A percentile compares a stretch with the other conserved stretches of the same genome.
These are phyloP conservation scores for Aspergillus sp. DNA, from an alignment of 2,329 filamentous ascomycete species.

Conservation along the genomic window DNA sequence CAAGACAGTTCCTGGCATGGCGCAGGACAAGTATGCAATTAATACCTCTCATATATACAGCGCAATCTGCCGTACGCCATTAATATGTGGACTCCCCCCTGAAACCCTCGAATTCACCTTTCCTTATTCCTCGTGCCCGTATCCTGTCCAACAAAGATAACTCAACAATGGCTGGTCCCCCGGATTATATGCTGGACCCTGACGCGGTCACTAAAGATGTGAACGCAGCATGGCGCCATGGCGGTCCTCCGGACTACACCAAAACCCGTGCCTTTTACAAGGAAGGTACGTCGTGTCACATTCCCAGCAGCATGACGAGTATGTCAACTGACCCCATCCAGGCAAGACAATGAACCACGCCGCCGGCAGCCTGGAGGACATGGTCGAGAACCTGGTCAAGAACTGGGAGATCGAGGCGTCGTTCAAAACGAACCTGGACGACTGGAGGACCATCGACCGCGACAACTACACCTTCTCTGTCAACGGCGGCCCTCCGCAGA, in stretches of 20 bases:
- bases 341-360: constrained; percentile 50
- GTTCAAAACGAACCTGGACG: constrained; percentile 51
- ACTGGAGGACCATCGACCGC: constrained; percentile 58
- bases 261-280: constrained; percentile 53
- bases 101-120: too few relatives aligned
- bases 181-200: constrained; percentile 51
- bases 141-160: too few relatives aligned
- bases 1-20: too few relatives aligned
- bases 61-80: too few relatives aligned
- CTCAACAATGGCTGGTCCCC: constrained; percentile 20
- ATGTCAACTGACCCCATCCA: constrained; percentile 19
- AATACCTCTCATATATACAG: too few relatives aligned
- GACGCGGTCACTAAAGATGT: constrained; percentile 49
- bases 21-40: too few relatives aligned
- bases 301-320: too few relatives aligned
- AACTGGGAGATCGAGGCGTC: constrained; percentile 66
- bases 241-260: constrained; percentile 52
- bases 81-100: too few relatives aligned
- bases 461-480: constrained; percentile 54
- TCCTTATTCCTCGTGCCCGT: too few relatives aligned
- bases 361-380: constrained; percentile 47
- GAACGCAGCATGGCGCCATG: constrained; percentile 51
- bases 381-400: constrained; percentile 62
- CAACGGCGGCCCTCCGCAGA: constrained; percentile 50
- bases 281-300: constrained; percentile 44